phyloP scores from a whole-genome alignment of 306 rosid genomes.

The Vigna nakashimae region DNA sequence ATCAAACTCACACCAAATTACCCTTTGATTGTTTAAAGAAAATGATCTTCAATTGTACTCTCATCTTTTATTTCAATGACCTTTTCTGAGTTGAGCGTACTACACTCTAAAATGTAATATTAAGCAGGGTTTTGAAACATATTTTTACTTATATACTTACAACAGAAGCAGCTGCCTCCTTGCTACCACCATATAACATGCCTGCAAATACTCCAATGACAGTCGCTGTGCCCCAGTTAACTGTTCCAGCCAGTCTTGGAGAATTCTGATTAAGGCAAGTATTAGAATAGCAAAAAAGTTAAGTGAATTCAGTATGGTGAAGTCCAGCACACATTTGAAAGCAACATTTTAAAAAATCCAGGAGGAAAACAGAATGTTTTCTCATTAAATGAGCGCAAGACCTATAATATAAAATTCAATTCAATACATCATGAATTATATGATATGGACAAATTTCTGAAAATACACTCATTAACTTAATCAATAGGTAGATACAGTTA shows the following conservation, averaged over 20 bases:
- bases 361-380: background rate
- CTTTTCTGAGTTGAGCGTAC: background rate
- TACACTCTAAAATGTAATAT: conserved; percentile 3
- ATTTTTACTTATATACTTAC: conserved; percentile 60
- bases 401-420: conserved; percentile 9
- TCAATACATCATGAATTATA: background rate
- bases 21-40: conserved; percentile 15
- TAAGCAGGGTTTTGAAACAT: conserved; percentile 38
- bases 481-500: background rate
- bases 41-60: background rate
- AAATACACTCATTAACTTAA: background rate
- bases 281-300: conserved; percentile 20
- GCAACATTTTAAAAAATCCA: conserved; percentile 25
- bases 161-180: conserved; percentile 91
- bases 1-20: conserved; percentile 9
- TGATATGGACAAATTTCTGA: background rate
- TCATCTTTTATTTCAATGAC: background rate
- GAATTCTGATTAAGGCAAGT: conserved; percentile 56
- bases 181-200: conserved; percentile 95
- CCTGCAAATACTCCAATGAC: conserved; percentile 91
- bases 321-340: conserved; percentile 24
- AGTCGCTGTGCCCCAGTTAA: conserved; percentile 90
- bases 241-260: conserved; percentile 71
- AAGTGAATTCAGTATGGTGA: conserved; percentile 5
- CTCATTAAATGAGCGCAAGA: background rate